phyloP scores from a whole-genome alignment of 164 flowering plant species.

The Magnolia sinica region DNA sequence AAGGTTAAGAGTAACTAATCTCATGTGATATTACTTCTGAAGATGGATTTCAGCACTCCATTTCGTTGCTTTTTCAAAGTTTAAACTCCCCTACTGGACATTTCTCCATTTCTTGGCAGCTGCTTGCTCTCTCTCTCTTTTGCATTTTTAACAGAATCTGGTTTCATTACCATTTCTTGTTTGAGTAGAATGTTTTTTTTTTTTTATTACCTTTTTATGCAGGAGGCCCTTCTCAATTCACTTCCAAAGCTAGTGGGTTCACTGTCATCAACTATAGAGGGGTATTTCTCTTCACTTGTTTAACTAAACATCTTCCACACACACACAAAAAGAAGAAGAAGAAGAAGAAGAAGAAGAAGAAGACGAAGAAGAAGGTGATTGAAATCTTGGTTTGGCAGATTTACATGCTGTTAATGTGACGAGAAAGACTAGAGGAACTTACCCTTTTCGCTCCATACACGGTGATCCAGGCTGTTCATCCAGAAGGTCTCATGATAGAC shows the following conservation, averaged over 20 bases:
- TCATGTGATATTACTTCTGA: too few species aligned
- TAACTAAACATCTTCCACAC: neutral
- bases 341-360: too few species aligned
- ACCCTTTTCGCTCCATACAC: neutral
- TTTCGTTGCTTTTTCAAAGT: too few species aligned
- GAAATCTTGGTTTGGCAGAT: neutral
- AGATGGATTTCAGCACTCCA: too few species aligned
- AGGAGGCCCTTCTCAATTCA: constrained; percentile 82
- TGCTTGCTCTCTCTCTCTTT: neutral
- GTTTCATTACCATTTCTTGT: neutral
- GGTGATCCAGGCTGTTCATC: neutral
- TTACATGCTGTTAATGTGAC: neutral
- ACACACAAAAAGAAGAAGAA: too few species aligned
- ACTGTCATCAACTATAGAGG: constrained; percentile 54
- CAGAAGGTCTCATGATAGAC: too few species aligned
- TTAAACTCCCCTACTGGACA: too few species aligned
- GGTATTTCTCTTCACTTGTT: constrained; percentile 39
- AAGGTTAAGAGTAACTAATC: too few species aligned
- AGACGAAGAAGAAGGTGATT: neutral
- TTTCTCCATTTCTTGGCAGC: too few species aligned
- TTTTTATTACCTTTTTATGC: constrained; percentile 24
- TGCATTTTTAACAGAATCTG: neutral
- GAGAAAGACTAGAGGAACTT: neutral
- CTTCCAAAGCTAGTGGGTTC: constrained; percentile 70
- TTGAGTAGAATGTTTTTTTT: too few species aligned